Evolutionary conservation across 2,329 filamentous ascomycete genomes (phyloP).

Genomic region (Phoma sp.): DNA sequence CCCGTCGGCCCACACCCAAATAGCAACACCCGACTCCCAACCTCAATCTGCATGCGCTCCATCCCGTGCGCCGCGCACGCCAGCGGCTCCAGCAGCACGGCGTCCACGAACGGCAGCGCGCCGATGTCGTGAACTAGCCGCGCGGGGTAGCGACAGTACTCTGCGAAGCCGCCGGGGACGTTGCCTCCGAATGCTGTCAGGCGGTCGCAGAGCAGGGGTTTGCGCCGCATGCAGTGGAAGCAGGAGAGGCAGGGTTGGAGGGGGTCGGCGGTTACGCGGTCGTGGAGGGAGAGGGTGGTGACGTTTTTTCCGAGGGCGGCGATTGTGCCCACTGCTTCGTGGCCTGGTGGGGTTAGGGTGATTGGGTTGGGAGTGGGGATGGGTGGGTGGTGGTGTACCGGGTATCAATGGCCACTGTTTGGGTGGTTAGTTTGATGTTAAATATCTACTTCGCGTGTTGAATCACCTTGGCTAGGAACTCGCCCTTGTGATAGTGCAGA

Average conservation of each 20-base stretch:
- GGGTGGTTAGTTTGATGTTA: neutral
- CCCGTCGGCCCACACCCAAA: constrained; percentile 73
- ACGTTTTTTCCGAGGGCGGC: constrained; percentile 66
- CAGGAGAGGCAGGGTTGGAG: constrained; percentile 73
- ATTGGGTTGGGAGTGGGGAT: too few species aligned
- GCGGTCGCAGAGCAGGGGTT: constrained; percentile 72
- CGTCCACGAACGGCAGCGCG: constrained; percentile 71
- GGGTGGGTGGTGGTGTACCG: constrained; percentile 15
- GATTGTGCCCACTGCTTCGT: constrained; percentile 71
- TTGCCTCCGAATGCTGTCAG: constrained; percentile 72
- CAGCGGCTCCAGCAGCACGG: constrained; percentile 72
- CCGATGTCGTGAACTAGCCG: constrained; percentile 69
- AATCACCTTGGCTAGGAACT: constrained; percentile 30
- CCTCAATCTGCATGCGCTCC: constrained; percentile 70
- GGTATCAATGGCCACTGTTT: constrained; percentile 32
- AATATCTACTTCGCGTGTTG: too few species aligned
- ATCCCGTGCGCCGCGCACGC: constrained; percentile 75
- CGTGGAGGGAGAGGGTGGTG: constrained; percentile 65
- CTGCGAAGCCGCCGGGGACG: constrained; percentile 74
- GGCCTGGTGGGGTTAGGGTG: constrained; percentile 51
- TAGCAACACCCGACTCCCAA: constrained; percentile 69
- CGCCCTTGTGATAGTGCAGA: constrained; percentile 35
- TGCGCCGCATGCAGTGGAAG: constrained; percentile 74
- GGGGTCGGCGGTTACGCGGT: constrained; percentile 67
- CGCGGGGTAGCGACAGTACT: constrained; percentile 67